phyloP scores from a whole-genome alignment of 169 alveolate species.

The Babesia bovis region DNA sequence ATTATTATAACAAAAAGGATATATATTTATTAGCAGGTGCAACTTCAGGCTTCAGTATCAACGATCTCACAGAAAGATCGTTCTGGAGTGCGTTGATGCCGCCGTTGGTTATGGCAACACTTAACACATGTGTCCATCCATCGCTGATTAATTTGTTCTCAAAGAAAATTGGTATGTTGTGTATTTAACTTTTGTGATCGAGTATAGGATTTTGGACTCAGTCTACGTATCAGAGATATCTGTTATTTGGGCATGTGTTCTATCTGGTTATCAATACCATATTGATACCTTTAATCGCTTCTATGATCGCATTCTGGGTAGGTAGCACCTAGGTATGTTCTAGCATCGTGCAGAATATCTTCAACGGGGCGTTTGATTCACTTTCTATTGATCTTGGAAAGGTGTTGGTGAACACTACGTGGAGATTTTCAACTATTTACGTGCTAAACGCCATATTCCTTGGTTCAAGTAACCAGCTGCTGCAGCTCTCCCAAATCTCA shows the following conservation, averaged over 20 bases:
- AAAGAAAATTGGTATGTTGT: conserved; percentile 40
- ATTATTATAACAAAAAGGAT: not conserved
- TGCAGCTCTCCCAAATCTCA: conserved; percentile 56
- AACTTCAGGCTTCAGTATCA: conserved; percentile 2
- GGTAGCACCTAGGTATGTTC: not conserved
- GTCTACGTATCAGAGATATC: conserved; percentile 55
- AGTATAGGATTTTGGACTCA: conserved; percentile 64
- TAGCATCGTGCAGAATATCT: conserved; percentile 33
- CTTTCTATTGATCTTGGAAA: conserved; percentile 59
- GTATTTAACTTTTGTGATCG: too few relatives aligned
- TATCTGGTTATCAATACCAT: conserved; percentile 63
- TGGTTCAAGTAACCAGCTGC: conserved; percentile 58
- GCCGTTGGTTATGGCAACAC: conserved; percentile 49
- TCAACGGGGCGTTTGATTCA: conserved; percentile 58
- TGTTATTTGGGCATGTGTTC: conserved; percentile 58
- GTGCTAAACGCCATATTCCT: conserved; percentile 60
- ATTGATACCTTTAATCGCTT: conserved; percentile 63
- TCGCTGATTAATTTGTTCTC: conserved; percentile 47
- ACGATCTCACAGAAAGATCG: conserved; percentile 31
- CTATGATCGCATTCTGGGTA: conserved; percentile 70
- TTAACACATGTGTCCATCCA: conserved; percentile 67
- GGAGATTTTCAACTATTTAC: conserved; percentile 65
- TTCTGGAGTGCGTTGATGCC: conserved; percentile 66
- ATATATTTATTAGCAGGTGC: not conserved
- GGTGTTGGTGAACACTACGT: conserved; percentile 57